These are phyloP conservation scores for Closterium sp. DNA, from an alignment of 139 green algal genomes.

Conservation along the genomic window DNA sequence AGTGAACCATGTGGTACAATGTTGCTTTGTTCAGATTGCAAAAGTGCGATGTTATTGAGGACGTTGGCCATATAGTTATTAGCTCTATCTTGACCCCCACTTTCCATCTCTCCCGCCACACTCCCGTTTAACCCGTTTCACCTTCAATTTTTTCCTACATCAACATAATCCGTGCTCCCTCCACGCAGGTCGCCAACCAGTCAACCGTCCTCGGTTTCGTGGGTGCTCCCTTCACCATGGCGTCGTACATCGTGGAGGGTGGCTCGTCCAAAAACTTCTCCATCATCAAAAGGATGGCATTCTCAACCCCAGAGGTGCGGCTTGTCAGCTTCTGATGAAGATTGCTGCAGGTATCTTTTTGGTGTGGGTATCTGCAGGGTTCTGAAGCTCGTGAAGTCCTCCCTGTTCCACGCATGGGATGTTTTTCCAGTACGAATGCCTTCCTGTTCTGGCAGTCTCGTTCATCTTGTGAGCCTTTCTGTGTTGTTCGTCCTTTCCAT, in stretches of 20 bases:
- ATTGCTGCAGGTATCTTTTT: not conserved
- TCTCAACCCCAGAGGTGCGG: slow-evolving; percentile 50
- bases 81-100: too few species aligned
- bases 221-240: slow-evolving; percentile 89
- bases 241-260: slow-evolving; percentile 95
- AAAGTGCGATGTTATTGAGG: too few species aligned
- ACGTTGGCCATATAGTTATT: too few species aligned
- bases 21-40: too few species aligned
- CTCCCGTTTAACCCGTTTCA: not conserved
- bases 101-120: too few species aligned
- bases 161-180: not conserved
- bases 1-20: too few species aligned
- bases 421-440: too few species aligned
- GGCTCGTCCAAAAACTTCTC: slow-evolving; percentile 80
- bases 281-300: slow-evolving; percentile 85
- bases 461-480: too few species aligned
- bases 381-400: not conserved
- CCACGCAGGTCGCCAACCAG: slow-evolving; percentile 55
- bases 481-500: not conserved
- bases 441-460: too few species aligned
- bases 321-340: not conserved
- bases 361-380: not conserved
- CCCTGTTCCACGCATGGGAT: not conserved
- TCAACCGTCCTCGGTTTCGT: slow-evolving; percentile 91
- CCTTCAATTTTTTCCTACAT: not conserved